A percentile compares a stretch with the other conserved stretches of the same genome.
phyloP scores from a whole-genome alignment of 768 basidiomycete species.

The Floccularia luteovirens region DNA sequence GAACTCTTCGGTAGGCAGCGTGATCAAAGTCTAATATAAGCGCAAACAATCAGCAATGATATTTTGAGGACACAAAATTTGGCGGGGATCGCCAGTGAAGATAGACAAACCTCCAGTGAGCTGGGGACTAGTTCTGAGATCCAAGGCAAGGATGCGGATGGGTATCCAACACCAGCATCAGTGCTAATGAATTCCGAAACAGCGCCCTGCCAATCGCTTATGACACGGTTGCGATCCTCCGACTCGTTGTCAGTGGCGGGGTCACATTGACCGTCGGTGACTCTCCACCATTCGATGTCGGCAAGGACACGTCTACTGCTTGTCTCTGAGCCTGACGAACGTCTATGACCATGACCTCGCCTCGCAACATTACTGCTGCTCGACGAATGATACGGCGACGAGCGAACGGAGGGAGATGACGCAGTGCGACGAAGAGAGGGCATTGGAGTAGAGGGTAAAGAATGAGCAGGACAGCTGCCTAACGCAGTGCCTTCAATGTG shows the following conservation, averaged over 20 bases:
- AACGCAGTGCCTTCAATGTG: slow-evolving; percentile 34
- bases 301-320: slow-evolving; percentile 64
- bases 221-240: slow-evolving; percentile 28
- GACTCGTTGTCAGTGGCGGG: slow-evolving; percentile 31
- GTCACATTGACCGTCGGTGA: slow-evolving; percentile 63
- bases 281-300: slow-evolving; percentile 86
- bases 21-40: slow-evolving; percentile 16
- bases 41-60: slow-evolving; percentile 10
- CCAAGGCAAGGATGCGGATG: slow-evolving; percentile 27
- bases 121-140: slow-evolving; percentile 13
- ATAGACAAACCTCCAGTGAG: slow-evolving; percentile 29
- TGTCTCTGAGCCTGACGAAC: slow-evolving; percentile 64
- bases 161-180: slow-evolving; percentile 30
- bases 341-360: slow-evolving; percentile 41
- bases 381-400: slow-evolving; percentile 56
- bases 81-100: slow-evolving; percentile 5
- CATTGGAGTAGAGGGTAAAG: slow-evolving; percentile 25
- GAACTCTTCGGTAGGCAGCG: slow-evolving; percentile 35
- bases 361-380: slow-evolving; percentile 21
- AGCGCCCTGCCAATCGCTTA: slow-evolving; percentile 10
- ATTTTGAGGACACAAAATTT: slow-evolving; percentile 7
- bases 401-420: slow-evolving; percentile 63
- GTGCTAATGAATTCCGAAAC: slow-evolving; percentile 21
- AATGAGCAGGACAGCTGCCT: slow-evolving; percentile 34
- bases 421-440: slow-evolving; percentile 77